Conservation (phyloP, 1,284 basidiomycete genomes). For the Tylopilus sp. region DNA sequence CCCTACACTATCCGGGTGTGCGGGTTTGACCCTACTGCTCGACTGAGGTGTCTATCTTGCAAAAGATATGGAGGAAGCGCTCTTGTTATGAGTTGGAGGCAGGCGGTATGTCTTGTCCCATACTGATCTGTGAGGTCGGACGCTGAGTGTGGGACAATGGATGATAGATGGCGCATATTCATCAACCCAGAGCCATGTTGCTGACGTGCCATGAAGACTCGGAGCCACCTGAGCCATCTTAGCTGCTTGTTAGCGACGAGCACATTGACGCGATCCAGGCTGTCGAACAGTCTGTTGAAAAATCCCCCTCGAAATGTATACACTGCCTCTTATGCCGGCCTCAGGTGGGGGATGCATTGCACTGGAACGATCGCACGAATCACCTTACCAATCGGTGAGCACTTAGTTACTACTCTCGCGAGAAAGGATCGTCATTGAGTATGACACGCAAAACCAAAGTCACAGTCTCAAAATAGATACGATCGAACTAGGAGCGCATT, state of each 20-base stretch:
- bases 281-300: not conserved
- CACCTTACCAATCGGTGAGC: constrained; percentile 1
- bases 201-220: too few species aligned
- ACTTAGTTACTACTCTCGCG: not conserved
- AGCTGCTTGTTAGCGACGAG: constrained; percentile 6
- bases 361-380: not conserved
- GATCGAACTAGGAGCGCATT: constrained; percentile 8
- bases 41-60: constrained; percentile 6
- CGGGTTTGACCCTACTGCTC: constrained; percentile 16
- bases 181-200: not conserved
- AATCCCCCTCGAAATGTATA: too few species aligned
- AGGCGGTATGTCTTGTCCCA: constrained; percentile 8
- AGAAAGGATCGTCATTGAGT: not conserved
- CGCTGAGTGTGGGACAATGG: not conserved
- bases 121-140: not conserved
- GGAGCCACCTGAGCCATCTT: not conserved
- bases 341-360: not conserved
- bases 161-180: constrained; percentile 1
- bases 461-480: not conserved
- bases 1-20: constrained; percentile 5
- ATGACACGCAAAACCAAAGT: constrained; percentile 1
- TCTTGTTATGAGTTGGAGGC: constrained; percentile 2
- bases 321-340: constrained; percentile 12
- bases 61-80: too few species aligned
- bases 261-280: not conserved